These are phyloP conservation scores for Dendrobium catenatum DNA, from an alignment of 106 monocot genomes.

Conservation along the genomic window DNA sequence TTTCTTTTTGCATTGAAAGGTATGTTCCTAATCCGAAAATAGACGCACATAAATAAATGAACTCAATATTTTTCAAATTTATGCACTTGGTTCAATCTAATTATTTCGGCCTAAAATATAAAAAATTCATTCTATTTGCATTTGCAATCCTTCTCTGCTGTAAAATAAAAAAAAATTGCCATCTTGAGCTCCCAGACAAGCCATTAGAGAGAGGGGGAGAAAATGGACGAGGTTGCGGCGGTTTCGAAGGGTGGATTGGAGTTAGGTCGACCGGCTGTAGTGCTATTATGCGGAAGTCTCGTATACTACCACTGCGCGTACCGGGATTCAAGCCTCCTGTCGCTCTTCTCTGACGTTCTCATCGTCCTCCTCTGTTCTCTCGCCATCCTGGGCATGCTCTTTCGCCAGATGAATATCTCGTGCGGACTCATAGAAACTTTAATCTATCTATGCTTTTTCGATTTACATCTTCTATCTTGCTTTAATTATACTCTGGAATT, in stretches of 20 bases:
- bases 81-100: too few species aligned
- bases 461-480: background rate
- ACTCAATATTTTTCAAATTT: too few species aligned
- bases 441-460: background rate
- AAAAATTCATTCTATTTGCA: too few species aligned
- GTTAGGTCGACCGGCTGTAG: conserved; percentile 41
- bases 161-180: too few species aligned
- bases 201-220: background rate
- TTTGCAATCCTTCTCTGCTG: too few species aligned
- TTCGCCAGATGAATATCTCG: conserved; percentile 96
- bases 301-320: conserved; percentile 93
- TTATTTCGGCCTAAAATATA: too few species aligned
- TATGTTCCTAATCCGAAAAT: too few species aligned
- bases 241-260: conserved; percentile 15
- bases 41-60: too few species aligned
- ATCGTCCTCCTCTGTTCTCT: conserved; percentile 95
- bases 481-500: background rate
- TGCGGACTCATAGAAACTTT: conserved; percentile 7
- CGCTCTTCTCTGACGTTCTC: conserved; percentile 82
- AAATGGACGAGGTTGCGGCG: conserved; percentile 17
- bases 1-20: too few species aligned
- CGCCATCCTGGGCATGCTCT: conserved; percentile 94
- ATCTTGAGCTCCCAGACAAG: too few species aligned
- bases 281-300: conserved; percentile 67
- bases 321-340: conserved; percentile 56